These are phyloP conservation scores for Panaeolus papilionaceus DNA, from an alignment of 768 basidiomycete genomes.

Conservation along the genomic window DNA sequence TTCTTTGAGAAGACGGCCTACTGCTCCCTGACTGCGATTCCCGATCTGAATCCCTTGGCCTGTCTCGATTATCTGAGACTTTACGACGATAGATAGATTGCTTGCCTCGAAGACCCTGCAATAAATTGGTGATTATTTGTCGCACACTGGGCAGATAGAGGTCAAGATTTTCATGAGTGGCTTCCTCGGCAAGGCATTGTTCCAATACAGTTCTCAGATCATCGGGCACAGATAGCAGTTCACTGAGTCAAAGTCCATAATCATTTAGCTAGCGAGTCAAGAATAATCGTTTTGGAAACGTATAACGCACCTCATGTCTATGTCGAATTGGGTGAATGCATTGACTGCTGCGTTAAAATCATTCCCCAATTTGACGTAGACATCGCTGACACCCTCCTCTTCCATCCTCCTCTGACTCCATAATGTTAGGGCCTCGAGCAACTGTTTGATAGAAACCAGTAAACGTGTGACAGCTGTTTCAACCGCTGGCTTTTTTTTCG, in stretches of 20 bases:
- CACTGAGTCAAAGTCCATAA: slow-evolving; percentile 52
- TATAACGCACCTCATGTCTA: slow-evolving; percentile 85
- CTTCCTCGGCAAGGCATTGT: slow-evolving; percentile 90
- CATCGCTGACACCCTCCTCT: slow-evolving; percentile 90
- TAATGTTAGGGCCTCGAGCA: slow-evolving; percentile 87
- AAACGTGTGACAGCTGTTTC: slow-evolving; percentile 93
- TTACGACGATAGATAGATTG: slow-evolving; percentile 87
- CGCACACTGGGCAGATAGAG: slow-evolving; percentile 91
- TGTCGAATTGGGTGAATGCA: slow-evolving; percentile 84
- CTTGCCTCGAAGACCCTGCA: slow-evolving; percentile 92
- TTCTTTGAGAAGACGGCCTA: slow-evolving; percentile 50
- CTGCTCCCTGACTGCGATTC: slow-evolving; percentile 33
- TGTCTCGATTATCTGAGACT: slow-evolving; percentile 64
- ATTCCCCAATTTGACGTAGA: slow-evolving; percentile 95
- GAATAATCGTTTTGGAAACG: slow-evolving; percentile 18
- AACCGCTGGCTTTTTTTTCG: slow-evolving; percentile 65
- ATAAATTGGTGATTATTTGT: slow-evolving; percentile 88
- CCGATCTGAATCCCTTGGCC: slow-evolving; percentile 46
- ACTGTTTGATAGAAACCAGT: slow-evolving; percentile 91
- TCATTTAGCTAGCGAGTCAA: slow-evolving; percentile 11
- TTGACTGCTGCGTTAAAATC: slow-evolving; percentile 95
- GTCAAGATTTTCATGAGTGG: slow-evolving; percentile 83
- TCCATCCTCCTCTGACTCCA: slow-evolving; percentile 80
- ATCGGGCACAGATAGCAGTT: slow-evolving; percentile 86
- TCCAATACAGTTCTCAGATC: slow-evolving; percentile 91